These are phyloP conservation scores for Aspergillus hortae DNA, from an alignment of 2,329 filamentous ascomycete species.

Conservation along the genomic window DNA sequence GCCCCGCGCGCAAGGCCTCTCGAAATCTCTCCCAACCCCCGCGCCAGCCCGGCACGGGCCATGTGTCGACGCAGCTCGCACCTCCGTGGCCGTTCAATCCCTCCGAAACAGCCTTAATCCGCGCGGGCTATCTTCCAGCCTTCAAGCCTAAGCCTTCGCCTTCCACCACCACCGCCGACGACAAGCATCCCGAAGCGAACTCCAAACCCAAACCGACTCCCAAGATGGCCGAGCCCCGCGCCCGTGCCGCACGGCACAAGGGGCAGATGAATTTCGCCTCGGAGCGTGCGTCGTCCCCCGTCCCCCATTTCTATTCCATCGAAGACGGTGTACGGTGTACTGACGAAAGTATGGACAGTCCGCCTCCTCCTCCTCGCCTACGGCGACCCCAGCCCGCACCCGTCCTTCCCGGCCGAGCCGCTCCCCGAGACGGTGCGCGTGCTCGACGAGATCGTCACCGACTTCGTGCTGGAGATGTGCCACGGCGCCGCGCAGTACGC, in stretches of 20 bases:
- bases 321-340: background rate
- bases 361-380: constrained; percentile 44
- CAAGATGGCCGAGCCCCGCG: constrained; percentile 68
- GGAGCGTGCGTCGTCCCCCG: constrained; percentile 58
- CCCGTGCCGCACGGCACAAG: constrained; percentile 74
- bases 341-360: constrained; percentile 22
- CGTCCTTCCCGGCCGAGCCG: constrained; percentile 70
- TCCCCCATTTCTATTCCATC: background rate
- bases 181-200: background rate
- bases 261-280: constrained; percentile 75
- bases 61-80: constrained; percentile 14
- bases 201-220: constrained; percentile 1
- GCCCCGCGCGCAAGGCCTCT: background rate
- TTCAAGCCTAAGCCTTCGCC: constrained; percentile 10
- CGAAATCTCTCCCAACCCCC: background rate
- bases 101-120: constrained; percentile 20
- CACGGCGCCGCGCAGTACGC: constrained; percentile 85
- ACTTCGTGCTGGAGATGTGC: constrained; percentile 92
- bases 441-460: constrained; percentile 92
- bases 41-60: constrained; percentile 12
- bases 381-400: constrained; percentile 41
- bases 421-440: constrained; percentile 80
- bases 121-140: constrained; percentile 21
- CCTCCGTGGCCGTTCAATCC: constrained; percentile 21
- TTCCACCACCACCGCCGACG: background rate